These are phyloP conservation scores for Heritiera fomes DNA, from an alignment of 345 rosid species.

Conservation along the genomic window DNA sequence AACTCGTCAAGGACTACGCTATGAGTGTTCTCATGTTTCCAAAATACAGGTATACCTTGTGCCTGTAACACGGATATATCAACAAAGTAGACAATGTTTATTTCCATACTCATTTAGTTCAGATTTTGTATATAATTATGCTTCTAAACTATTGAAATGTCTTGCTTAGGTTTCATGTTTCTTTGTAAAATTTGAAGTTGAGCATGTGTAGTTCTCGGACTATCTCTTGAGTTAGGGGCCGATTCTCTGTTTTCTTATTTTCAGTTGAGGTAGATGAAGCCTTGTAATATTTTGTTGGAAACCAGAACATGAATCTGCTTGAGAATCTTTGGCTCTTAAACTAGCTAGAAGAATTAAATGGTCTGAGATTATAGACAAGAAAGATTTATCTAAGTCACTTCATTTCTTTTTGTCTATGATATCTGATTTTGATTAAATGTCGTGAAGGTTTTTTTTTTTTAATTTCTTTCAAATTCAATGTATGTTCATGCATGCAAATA, in stretches of 20 bases:
- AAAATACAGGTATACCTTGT: conserved; percentile 56
- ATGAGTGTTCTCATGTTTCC: conserved; percentile 76
- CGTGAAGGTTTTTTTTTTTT: not conserved
- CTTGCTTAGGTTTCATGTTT: not conserved
- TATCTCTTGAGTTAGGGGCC: not conserved
- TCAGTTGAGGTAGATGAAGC: not conserved
- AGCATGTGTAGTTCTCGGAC: not conserved
- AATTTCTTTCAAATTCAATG: not conserved
- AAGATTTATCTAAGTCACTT: not conserved
- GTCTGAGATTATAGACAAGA: not conserved
- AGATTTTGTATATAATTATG: not conserved
- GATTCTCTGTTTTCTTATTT: not conserved
- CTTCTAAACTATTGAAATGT: not conserved
- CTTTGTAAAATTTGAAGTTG: not conserved
- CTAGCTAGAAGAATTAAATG: not conserved
- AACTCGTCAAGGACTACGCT: conserved; percentile 71
- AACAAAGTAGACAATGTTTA: not conserved
- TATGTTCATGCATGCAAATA: not conserved
- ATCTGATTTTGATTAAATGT: not conserved
- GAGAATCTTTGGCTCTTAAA: not conserved
- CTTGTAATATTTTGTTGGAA: not conserved
- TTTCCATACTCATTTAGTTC: not conserved
- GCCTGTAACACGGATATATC: not conserved
- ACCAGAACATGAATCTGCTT: not conserved
- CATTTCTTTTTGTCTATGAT: not conserved